Base-by-base conservation (phyloP, 1,284 basidiomycete genomes). In the Malassezia furfur region DNA sequence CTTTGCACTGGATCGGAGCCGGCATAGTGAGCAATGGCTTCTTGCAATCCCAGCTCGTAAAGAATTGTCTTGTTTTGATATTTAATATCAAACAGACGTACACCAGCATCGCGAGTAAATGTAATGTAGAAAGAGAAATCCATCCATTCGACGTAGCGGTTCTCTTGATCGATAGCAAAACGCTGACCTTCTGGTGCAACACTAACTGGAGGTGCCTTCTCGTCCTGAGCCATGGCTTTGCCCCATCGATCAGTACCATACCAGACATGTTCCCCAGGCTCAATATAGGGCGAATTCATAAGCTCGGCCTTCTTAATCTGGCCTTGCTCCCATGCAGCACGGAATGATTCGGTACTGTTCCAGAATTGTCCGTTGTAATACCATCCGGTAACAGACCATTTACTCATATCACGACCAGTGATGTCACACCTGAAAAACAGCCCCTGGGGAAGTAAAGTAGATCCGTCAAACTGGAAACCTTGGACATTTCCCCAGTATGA, bases 1-100 rank as follows among this genome's bases (percentile, higher is more conserved):
- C 79, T 75, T 72, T 85, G 83, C 64, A 81, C 77, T 6, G 84
- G 84, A 64, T 85, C 83, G 57, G 80, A 80, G 0, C 84, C 84
- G 30, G 80, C 59, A 22, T 65, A 65, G 46, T 63, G 57, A 2
- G 74, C 72, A 2, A 75, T 48, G 0, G 75, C 73, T 40, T 75
- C 74, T 39, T 71, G 61, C 14, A 75, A 54, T 0, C 71, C 68
- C 17, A 80, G 80, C 75, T 85, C 82, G 62, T 85, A 85, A 39
- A 85, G 78, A 49, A 86, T 79, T 12, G 82, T 74, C 62, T 84
- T 81, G 21, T 79, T 79, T 38, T 78, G 75, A 76, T 85, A 84
- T 11, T 79, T 77, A 53, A 85, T 78, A 66, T 85, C 81, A 81
- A 82, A 85, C 11, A 85, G 72, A 51, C 79, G 80, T 55, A 85